Base-by-base conservation (phyloP, 805 yeast genomes). In the Monosporozyma unispora region DNA sequence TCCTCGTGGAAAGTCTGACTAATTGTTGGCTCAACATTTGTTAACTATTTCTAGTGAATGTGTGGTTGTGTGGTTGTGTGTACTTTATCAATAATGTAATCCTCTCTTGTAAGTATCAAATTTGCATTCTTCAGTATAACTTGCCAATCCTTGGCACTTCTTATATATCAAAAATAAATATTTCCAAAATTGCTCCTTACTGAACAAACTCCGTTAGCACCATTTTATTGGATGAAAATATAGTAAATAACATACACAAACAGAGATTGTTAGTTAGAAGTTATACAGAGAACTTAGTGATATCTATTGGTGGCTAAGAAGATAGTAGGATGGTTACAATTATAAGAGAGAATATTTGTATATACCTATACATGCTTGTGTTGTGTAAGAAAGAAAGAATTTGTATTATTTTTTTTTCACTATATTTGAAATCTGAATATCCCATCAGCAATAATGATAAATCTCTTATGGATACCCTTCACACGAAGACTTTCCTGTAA, bases 361-460 rank as follows among this genome's bases (percentile, higher is more conserved):
- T 31, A n/a, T 25, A 11, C 42, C 37, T 21, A 52, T 41, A 5
- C 47, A n/a, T 43, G 63, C 63, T n/a, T 58, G 4, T 80, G 79
- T n/a, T n/a, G n/a, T n/a, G n/a, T n/a, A n/a, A n/a, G n/a, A n/a
- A n/a, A n/a, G n/a, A n/a, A n/a, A n/a, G n/a, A n/a, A n/a, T n/a
- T n/a, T n/a, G n/a, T n/a, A n/a, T n/a, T n/a, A n/a, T n/a, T n/a
- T n/a, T n/a, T n/a, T n/a, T n/a, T 48, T 69, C 73, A 14, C 73
- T 39, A 39, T 39, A 39, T 39, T 21, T 19, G 16, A 3, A 23
- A 8, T 12, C 47, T 33, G 12, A 22, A 35, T 66, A 77, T 59
- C 0, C 76, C 75, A 45, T 79, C 81, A 2, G 79, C 68, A 2
- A 77, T 61, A 2, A 80, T 66, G 6, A 78, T 56, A 40, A 79